These are phyloP conservation scores for Stagonosporopsis chrysanthemi DNA, from an alignment of 2,329 filamentous ascomycete genomes.

Conservation along the genomic window DNA sequence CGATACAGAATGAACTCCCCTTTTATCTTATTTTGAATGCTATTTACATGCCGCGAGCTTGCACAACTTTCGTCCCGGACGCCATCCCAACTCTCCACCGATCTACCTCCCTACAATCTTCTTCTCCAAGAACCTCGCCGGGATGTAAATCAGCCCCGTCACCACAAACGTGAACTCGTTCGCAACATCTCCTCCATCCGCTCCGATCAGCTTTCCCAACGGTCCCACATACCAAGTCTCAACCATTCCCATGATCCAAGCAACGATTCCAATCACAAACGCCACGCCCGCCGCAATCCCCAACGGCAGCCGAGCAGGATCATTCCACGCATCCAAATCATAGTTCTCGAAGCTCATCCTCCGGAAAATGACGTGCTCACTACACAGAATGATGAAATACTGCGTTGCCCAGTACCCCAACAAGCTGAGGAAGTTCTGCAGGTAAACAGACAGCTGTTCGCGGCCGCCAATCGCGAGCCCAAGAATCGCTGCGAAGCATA, in stretches of 20 bases:
- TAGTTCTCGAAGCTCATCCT: slow-evolving; percentile 60
- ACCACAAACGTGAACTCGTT: slow-evolving; percentile 39
- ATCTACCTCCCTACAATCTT: slow-evolving; percentile 32
- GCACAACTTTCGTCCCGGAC: neutral
- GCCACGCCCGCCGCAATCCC: slow-evolving; percentile 52
- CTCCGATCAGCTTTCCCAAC: slow-evolving; percentile 37
- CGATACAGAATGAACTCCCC: neutral
- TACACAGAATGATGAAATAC: slow-evolving; percentile 56
- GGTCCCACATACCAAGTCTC: slow-evolving; percentile 64
- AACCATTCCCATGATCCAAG: slow-evolving; percentile 65
- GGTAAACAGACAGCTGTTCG: slow-evolving; percentile 52
- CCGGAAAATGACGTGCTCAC: slow-evolving; percentile 56
- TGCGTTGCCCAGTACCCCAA: slow-evolving; percentile 58
- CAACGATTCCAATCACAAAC: slow-evolving; percentile 50
- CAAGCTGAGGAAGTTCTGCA: slow-evolving; percentile 56
- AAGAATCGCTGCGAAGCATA: slow-evolving; percentile 54
- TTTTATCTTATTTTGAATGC: neutral
- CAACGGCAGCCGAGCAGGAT: slow-evolving; percentile 51
- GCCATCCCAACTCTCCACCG: neutral
- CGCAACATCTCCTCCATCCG: slow-evolving; percentile 38
- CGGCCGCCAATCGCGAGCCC: slow-evolving; percentile 55
- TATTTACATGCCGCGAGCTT: neutral
- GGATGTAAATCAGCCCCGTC: slow-evolving; percentile 39
- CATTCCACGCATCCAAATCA: slow-evolving; percentile 56
- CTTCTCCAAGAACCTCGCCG: slow-evolving; percentile 38